Conservation (phyloP, 2,329 filamentous ascomycete species). For the Fonsecaea nubica region DNA sequence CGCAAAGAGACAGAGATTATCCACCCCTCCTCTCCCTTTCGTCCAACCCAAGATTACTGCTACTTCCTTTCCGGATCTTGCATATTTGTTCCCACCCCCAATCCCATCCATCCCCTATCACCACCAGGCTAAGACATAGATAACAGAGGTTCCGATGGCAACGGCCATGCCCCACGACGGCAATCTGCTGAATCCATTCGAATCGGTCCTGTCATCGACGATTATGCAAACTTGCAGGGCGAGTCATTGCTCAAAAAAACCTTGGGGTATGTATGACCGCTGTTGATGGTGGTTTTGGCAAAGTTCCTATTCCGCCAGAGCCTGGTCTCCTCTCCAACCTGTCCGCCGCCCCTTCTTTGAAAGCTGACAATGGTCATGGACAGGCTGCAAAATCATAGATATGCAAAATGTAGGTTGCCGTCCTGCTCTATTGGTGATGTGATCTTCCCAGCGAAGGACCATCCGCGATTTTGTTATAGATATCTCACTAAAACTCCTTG, state of each 20-base stretch:
- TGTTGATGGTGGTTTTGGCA: background rate
- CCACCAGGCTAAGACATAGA: constrained; percentile 31
- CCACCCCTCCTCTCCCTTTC: constrained; percentile 2
- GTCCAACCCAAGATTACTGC: constrained; percentile 11
- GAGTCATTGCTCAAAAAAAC: constrained; percentile 38
- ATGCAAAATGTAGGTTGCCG: constrained; percentile 33
- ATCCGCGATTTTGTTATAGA: background rate
- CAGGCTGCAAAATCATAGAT: constrained; percentile 40
- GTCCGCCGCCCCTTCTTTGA: background rate
- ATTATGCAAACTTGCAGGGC: constrained; percentile 37
- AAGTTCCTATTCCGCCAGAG: background rate
- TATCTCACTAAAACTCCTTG: background rate
- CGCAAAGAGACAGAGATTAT: background rate
- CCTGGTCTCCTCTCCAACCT: constrained; percentile 12
- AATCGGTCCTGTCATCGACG: constrained; percentile 33
- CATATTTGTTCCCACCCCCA: background rate
- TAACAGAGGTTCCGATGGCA: constrained; percentile 38
- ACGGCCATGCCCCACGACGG: constrained; percentile 34
- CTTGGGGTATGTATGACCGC: constrained; percentile 36
- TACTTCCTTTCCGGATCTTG: background rate
- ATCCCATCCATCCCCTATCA: constrained; percentile 28
- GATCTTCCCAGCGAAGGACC: background rate
- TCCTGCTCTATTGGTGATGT: background rate
- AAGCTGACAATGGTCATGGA: constrained; percentile 36
- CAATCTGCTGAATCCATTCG: constrained; percentile 35